phyloP scores from a whole-genome alignment of 352 stramenopile species.

The Globisporangium paddicum region DNA sequence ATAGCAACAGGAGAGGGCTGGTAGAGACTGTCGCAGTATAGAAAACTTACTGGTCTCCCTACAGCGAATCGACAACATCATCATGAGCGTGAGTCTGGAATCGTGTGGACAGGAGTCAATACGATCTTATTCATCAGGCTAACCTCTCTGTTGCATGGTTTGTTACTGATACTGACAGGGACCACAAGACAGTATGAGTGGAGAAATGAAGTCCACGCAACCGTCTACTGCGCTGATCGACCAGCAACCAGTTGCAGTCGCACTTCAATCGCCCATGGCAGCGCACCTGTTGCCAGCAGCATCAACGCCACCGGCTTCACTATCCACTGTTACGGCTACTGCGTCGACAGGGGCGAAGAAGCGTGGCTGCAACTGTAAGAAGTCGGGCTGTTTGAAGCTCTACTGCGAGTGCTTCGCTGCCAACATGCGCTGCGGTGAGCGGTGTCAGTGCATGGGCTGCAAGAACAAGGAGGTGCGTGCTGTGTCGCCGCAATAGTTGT shows the following conservation, averaged over 20 bases:
- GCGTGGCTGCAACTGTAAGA: slow-evolving; percentile 94
- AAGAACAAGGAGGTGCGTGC: slow-evolving; percentile 51
- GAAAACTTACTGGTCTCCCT: too few relatives aligned
- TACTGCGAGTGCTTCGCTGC: slow-evolving; percentile 82
- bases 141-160: background rate
- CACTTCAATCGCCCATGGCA: background rate
- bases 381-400: slow-evolving; percentile 95
- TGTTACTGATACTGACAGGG: too few relatives aligned
- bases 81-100: slow-evolving; percentile 3
- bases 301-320: background rate
- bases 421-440: slow-evolving; percentile 44
- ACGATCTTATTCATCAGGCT: background rate
- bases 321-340: background rate
- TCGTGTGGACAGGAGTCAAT: background rate
- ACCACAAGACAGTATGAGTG: background rate
- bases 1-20: background rate
- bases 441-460: slow-evolving; percentile 72
- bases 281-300: background rate
- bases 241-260: background rate
- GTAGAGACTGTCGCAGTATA: background rate
- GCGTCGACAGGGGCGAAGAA: slow-evolving; percentile 12
- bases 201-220: background rate
- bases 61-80: background rate
- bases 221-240: background rate
- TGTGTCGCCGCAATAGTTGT: background rate